These are phyloP conservation scores for Penicillium capsulatum DNA, from an alignment of 2,329 filamentous ascomycete species.

Conservation along the genomic window DNA sequence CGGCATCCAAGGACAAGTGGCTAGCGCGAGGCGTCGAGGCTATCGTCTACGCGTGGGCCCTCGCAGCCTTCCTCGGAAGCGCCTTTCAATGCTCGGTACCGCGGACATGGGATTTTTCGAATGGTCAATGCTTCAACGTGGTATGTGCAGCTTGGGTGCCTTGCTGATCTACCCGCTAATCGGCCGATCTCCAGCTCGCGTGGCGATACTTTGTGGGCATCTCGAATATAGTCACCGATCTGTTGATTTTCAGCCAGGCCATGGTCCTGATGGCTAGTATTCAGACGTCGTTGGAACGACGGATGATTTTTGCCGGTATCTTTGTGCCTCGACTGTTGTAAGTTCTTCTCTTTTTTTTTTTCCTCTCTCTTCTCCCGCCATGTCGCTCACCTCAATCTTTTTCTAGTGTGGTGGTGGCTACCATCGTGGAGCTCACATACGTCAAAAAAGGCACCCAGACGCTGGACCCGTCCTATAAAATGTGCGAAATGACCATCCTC, in stretches of 20 bases:
- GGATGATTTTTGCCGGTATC: not conserved
- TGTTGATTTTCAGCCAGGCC: no score
- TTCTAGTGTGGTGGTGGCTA: not conserved
- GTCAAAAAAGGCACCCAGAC: conserved; percentile 5
- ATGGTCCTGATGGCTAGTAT: no score
- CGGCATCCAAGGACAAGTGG: conserved; percentile 5
- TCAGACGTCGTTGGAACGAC: not conserved
- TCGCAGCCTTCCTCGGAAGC: conserved; percentile 13
- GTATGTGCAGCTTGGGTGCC: conserved; percentile 8
- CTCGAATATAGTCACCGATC: no score
- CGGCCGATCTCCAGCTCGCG: no score
- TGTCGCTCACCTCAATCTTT: not conserved
- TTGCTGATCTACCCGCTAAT: no score
- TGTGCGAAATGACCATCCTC: conserved; percentile 19
- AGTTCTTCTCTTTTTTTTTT: no score
- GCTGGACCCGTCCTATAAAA: conserved; percentile 16
- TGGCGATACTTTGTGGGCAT: no score
- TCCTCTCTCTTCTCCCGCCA: no score
- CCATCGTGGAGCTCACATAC: not conserved
- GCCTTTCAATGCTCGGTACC: conserved; percentile 20
- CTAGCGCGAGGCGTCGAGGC: conserved; percentile 17
- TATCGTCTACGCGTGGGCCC: conserved; percentile 15
- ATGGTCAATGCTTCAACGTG: conserved; percentile 19
- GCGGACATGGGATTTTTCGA: conserved; percentile 20
- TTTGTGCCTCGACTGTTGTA: not conserved